Evolutionary conservation across 2,329 filamentous ascomycete genomes (phyloP).

Genomic region (Colletotrichum sp.): DNA sequence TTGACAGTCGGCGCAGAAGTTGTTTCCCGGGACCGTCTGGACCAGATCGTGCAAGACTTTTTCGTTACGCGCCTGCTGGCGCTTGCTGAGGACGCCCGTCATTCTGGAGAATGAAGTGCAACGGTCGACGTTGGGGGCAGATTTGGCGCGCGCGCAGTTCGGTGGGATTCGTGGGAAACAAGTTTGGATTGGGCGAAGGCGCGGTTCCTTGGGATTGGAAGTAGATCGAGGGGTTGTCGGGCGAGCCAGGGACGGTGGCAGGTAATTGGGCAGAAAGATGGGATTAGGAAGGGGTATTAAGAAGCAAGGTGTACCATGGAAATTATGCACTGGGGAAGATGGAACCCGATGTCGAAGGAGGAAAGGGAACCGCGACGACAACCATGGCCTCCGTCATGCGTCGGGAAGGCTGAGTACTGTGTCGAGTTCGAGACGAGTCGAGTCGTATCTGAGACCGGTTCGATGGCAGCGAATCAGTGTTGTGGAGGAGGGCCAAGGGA

Average conservation of each 20-base stretch:
- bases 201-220: not conserved
- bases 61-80: conserved; percentile 97
- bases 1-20: conserved; percentile 90
- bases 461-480: not conserved
- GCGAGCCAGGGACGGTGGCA: not conserved
- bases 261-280: not conserved
- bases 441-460: not conserved
- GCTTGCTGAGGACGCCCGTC: conserved; percentile 84
- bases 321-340: conserved; percentile 14
- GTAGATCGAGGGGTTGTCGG: conserved; percentile 14
- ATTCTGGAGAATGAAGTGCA: conserved; percentile 46
- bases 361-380: conserved; percentile 9
- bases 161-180: not conserved
- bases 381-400: conserved; percentile 19
- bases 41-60: conserved; percentile 89
- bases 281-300: conserved; percentile 3
- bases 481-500: not conserved
- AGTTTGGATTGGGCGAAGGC: conserved; percentile 1
- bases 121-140: conserved; percentile 1
- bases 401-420: conserved; percentile 11
- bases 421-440: not conserved
- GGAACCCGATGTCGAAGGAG: conserved; percentile 14
- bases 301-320: conserved; percentile 8
- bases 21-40: conserved; percentile 83
- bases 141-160: not conserved